Conservation (phyloP, 1,139 yeast species). For the Arxiozyma slooffiae region DNA sequence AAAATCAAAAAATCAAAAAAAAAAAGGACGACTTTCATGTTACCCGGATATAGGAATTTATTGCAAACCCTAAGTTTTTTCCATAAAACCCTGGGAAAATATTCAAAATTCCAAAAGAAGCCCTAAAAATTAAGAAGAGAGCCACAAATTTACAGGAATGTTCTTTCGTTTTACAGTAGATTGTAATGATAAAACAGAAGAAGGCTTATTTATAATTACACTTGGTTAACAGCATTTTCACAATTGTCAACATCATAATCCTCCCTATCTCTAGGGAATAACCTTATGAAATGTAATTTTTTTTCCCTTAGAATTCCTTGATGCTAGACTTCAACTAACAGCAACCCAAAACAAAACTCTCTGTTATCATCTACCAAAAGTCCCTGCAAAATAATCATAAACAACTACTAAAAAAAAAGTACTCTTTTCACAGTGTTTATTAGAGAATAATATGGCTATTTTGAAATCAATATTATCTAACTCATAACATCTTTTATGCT, state of each 20-base stretch:
- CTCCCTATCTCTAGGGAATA: conserved; percentile 41
- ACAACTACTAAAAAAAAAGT: conserved; percentile 61
- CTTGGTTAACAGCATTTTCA: no score
- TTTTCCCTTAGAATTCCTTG: conserved; percentile 51
- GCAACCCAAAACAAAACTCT: conserved; percentile 47
- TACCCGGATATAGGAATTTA: no score
- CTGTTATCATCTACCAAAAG: conserved; percentile 62
- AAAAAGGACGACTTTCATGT: no score
- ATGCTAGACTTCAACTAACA: conserved; percentile 71
- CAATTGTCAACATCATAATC: conserved; percentile 21
- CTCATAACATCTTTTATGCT: conserved; percentile 58
- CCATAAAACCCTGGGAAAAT: no score
- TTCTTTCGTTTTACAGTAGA: no score
- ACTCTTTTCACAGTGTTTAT: conserved; percentile 67
- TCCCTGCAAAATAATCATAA: conserved; percentile 67
- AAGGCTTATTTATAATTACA: no score
- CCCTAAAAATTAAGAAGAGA: no score
- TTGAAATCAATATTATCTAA: conserved; percentile 25
- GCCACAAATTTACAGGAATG: no score
- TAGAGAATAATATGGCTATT: conserved; percentile 55
- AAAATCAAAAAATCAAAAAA: no score
- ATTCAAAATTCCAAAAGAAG: no score
- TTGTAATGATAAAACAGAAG: no score
- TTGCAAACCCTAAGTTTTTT: no score
- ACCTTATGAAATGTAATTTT: conserved; percentile 34